A percentile compares a stretch with the other conserved stretches of the same genome.
phyloP scores from a whole-genome alignment of 352 stramenopile genomes.

The Pythium monospermum region DNA sequence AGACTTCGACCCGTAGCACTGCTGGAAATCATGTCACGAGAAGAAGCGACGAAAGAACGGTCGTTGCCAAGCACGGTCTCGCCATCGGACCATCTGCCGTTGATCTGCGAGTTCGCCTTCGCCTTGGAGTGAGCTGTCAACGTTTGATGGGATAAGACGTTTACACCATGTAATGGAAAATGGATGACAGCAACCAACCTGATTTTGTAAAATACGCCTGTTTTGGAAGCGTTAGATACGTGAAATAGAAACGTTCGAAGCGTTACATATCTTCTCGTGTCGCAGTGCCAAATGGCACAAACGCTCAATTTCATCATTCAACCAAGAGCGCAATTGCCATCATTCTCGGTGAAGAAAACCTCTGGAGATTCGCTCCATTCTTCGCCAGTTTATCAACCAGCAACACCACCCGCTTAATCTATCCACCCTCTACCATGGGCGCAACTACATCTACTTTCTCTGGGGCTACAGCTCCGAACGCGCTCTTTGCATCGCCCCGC shows the following conservation, averaged over 20 bases:
- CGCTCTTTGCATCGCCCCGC: constrained; percentile 41
- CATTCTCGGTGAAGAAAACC: too few species aligned
- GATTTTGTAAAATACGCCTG: constrained; percentile 6
- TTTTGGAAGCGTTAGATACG: background rate
- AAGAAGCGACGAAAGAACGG: constrained; percentile 52
- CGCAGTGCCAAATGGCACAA: too few species aligned
- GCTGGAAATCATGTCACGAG: constrained; percentile 67
- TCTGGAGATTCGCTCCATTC: too few species aligned
- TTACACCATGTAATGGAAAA: background rate
- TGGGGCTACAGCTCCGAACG: constrained; percentile 13
- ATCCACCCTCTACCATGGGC: constrained; percentile 27
- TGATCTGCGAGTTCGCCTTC: constrained; percentile 63
- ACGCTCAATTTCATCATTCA: too few species aligned
- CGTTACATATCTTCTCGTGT: too few species aligned
- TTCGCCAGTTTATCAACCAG: too few species aligned
- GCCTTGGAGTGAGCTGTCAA: constrained; percentile 1
- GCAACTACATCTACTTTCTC: constrained; percentile 32
- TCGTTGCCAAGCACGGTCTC: constrained; percentile 61
- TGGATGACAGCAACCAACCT: background rate
- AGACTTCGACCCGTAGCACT: constrained; percentile 43
- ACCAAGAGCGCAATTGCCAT: too few species aligned
- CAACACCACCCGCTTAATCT: background rate
- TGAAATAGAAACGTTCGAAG: constrained; percentile 17
- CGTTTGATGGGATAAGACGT: background rate
- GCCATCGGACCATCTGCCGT: constrained; percentile 70